Evolutionary conservation across 768 basidiomycete genomes (phyloP).

Genomic region (Gelatoporia subvermispora): DNA sequence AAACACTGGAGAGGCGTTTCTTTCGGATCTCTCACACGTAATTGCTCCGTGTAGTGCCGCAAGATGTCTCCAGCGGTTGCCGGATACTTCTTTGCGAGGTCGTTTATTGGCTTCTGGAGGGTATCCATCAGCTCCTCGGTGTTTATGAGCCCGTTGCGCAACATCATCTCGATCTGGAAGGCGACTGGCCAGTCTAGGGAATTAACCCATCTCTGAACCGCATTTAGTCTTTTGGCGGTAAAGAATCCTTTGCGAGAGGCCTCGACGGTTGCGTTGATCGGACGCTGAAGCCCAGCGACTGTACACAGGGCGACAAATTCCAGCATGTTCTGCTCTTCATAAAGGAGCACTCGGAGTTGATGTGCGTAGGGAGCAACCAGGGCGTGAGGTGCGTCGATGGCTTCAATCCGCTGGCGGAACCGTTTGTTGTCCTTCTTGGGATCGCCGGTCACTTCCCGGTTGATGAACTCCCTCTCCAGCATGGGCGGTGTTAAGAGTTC

Average conservation of each 20-base stretch:
- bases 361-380: constrained; percentile 65
- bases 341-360: constrained; percentile 61
- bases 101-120: constrained; percentile 40
- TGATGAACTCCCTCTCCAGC: constrained; percentile 56
- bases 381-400: constrained; percentile 53
- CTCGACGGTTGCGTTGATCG: constrained; percentile 37
- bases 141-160: constrained; percentile 59
- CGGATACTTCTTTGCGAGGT: constrained; percentile 27
- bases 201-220: constrained; percentile 39
- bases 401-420: constrained; percentile 53
- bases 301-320: constrained; percentile 52
- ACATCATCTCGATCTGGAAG: constrained; percentile 71
- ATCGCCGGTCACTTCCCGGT: constrained; percentile 44
- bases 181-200: constrained; percentile 60
- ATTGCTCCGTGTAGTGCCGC: constrained; percentile 45
- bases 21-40: constrained; percentile 40
- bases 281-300: constrained; percentile 38
- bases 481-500: constrained; percentile 61
- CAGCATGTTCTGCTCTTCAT: constrained; percentile 43
- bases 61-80: constrained; percentile 45
- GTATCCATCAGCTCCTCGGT: constrained; percentile 47
- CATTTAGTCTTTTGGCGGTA: constrained; percentile 37
- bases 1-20: constrained; percentile 44
- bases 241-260: constrained; percentile 51
- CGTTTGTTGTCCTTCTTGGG: constrained; percentile 35